Conservation (phyloP, 2,329 filamentous ascomycete species). For the Colletotrichum tofieldiae region DNA sequence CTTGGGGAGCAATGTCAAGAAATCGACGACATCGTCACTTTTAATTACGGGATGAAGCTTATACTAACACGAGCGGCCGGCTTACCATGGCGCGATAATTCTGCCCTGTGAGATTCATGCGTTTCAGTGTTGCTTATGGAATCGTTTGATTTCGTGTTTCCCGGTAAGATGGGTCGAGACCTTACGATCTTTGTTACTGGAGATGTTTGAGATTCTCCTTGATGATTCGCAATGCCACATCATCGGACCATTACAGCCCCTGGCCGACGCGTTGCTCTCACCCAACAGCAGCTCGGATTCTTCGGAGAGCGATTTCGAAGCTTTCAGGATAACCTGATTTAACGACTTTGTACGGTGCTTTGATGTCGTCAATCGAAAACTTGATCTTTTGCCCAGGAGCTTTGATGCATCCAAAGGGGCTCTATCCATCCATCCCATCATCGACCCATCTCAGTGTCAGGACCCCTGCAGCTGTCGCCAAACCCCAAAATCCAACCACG, state of each 20-base stretch:
- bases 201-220: constrained; percentile 31
- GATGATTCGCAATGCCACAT: constrained; percentile 7
- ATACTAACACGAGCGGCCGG: background rate
- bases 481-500: background rate
- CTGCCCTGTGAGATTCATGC: constrained; percentile 5
- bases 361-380: background rate
- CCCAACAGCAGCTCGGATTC: background rate
- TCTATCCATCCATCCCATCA: constrained; percentile 5
- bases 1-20: no score
- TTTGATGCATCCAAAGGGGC: background rate
- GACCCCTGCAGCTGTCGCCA: constrained; percentile 5
- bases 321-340: background rate
- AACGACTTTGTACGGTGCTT: background rate
- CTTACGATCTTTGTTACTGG: constrained; percentile 31
- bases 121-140: constrained; percentile 26
- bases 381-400: background rate
- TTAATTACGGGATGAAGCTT: background rate
- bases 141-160: background rate
- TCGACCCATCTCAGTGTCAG: constrained; percentile 28
- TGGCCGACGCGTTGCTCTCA: background rate
- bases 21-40: background rate
- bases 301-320: background rate
- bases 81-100: constrained; percentile 14
- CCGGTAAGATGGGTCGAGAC: constrained; percentile 3
- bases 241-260: constrained; percentile 30